Percentiles rank a stretch among this genome's conserved stretches.
These are phyloP conservation scores for Adansonia madagascariensis DNA, from an alignment of 441 rosid species.

Conservation along the genomic window DNA sequence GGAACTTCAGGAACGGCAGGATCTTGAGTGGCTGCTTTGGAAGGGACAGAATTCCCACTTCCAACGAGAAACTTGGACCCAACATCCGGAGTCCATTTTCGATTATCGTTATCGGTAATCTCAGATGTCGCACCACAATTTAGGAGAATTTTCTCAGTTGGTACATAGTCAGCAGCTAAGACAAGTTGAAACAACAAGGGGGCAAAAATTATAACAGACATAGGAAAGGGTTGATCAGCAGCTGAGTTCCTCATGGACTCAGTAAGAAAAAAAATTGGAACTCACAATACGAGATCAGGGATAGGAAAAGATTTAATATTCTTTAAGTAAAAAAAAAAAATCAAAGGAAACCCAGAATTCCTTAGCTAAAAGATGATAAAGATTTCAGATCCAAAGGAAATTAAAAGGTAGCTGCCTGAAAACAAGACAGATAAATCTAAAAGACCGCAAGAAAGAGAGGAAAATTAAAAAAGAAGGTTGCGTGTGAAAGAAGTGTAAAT, in stretches of 20 bases:
- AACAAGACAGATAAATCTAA: not conserved
- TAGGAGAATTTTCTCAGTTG: constrained; percentile 64
- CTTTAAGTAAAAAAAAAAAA: not conserved
- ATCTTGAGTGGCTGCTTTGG: constrained; percentile 64
- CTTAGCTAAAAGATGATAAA: constrained; percentile 34
- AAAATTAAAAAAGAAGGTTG: not conserved
- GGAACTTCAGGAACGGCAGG: constrained; percentile 63
- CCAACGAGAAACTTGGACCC: constrained; percentile 61
- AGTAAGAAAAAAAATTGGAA: constrained; percentile 10
- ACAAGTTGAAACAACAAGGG: constrained; percentile 37
- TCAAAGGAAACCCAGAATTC: constrained; percentile 31
- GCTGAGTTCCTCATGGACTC: constrained; percentile 37
- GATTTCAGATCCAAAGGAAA: constrained; percentile 7
- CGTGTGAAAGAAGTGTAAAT: not conserved
- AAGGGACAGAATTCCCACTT: constrained; percentile 42
- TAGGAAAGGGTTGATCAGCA: constrained; percentile 16
- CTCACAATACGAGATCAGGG: not conserved
- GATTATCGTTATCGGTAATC: constrained; percentile 50
- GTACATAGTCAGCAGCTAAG: constrained; percentile 58
- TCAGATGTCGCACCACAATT: constrained; percentile 68
- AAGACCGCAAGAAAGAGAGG: not conserved
- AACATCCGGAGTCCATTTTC: constrained; percentile 73
- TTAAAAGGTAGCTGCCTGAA: not conserved
- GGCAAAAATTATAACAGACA: constrained; percentile 33
- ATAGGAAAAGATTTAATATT: not conserved